Percentiles rank a stretch among this genome's conserved stretches.
Evolutionary conservation across 208 protist genomes (phyloP).

Genomic region (Leishmania tarentolae): DNA sequence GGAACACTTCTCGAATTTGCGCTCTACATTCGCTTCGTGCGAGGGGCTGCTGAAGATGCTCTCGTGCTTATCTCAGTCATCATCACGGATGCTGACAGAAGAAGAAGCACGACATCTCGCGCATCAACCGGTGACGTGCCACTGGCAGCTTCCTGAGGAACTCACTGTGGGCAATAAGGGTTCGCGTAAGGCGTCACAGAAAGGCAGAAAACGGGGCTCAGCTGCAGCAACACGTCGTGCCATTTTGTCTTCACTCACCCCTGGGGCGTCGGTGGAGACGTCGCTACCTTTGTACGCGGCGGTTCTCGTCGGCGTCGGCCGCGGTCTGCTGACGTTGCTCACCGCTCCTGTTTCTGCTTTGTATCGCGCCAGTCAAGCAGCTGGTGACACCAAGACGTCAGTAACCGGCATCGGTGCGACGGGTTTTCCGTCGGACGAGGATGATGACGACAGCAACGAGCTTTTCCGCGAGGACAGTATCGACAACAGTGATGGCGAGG

Average conservation of each 20-base stretch:
- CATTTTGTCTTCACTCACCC: slow-evolving; percentile 1
- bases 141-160: slow-evolving; percentile 25
- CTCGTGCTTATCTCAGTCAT: slow-evolving; percentile 9
- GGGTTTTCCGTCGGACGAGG: slow-evolving; percentile 4
- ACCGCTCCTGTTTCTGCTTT: slow-evolving; percentile 1
- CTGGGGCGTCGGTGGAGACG: slow-evolving; percentile 17
- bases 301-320: slow-evolving; percentile 24
- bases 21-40: slow-evolving; percentile 36
- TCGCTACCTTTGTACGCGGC: slow-evolving; percentile 25
- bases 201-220: neutral
- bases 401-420: neutral
- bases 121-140: slow-evolving; percentile 25
- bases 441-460: slow-evolving; percentile 7
- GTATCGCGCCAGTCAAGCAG: slow-evolving; percentile 7
- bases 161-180: neutral
- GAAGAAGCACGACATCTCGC: slow-evolving; percentile 24
- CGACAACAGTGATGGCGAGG: slow-evolving; percentile 3
- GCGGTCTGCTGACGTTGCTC: slow-evolving; percentile 25
- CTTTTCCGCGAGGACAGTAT: slow-evolving; percentile 24
- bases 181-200: neutral
- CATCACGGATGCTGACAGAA: slow-evolving; percentile 3
- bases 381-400: slow-evolving; percentile 4
- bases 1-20: slow-evolving; percentile 27
- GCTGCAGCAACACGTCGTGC: neutral
- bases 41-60: slow-evolving; percentile 49